Evolutionary conservation across 2,329 filamentous ascomycete species (phyloP).

Genomic region (Fusarium lyarnte): DNA sequence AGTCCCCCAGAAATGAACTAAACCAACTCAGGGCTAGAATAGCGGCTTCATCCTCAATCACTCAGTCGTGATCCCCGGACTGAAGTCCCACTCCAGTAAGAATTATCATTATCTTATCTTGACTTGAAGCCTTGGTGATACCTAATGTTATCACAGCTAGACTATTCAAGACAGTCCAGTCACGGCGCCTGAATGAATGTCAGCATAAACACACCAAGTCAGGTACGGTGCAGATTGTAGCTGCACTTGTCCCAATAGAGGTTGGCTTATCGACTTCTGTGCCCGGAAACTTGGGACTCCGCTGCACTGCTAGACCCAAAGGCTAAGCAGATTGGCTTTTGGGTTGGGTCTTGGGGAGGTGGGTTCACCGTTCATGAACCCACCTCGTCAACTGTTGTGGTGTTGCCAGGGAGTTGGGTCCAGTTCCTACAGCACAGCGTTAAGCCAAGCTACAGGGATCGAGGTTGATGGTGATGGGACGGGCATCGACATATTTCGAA

Average conservation of each 20-base stretch:
- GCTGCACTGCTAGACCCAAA: constrained; percentile 15
- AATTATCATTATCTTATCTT: neutral
- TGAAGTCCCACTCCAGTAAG: neutral
- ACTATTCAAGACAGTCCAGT: neutral
- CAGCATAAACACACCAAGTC: constrained; percentile 16
- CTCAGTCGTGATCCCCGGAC: constrained; percentile 7
- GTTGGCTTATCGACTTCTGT: constrained; percentile 10
- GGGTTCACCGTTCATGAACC: constrained; percentile 25
- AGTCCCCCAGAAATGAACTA: constrained; percentile 10
- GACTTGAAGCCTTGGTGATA: constrained; percentile 2
- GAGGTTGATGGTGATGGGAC: constrained; percentile 32
- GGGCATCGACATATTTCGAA: constrained; percentile 40
- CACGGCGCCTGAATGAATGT: constrained; percentile 5
- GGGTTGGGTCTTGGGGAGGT: neutral
- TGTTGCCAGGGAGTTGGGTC: constrained; percentile 6
- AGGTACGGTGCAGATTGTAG: constrained; percentile 20
- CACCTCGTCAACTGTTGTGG: constrained; percentile 5
- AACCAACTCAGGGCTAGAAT: constrained; percentile 14
- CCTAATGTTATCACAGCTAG: neutral
- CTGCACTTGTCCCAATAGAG: constrained; percentile 11
- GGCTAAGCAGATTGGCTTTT: constrained; percentile 18
- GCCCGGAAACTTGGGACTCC: constrained; percentile 33
- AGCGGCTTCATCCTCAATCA: neutral
- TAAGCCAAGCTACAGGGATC: constrained; percentile 30
- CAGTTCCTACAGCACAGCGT: neutral